Base-by-base conservation (phyloP, 345 rosid species). In the Zanthoxylum bungeanum region DNA sequence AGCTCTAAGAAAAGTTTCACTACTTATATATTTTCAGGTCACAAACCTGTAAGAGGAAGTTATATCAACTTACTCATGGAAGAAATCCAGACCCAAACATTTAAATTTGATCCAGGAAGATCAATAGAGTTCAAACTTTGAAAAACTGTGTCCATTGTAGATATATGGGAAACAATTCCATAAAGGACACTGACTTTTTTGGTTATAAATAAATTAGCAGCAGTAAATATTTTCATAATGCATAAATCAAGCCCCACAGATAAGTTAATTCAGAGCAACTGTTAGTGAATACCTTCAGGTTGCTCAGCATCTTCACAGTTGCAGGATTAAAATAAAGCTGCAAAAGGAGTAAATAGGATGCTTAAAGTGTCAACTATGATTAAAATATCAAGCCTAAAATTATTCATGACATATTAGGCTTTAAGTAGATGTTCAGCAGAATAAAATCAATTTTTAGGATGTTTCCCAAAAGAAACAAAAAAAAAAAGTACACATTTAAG, bases 271-370 rank as follows among this genome's bases (percentile, higher is more conserved):
- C 52, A 25, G 14, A 63, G 67, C 33, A 63, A 25, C 25, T 2
- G 28, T 27, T 16, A 37, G 34, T 12, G n/a, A 42, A 63, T 76
- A 85, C 89, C 89, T 85, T 85, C 69, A 85, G 71, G 71, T 85
- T 85, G 83, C 89, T 83, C 55, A 85, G 81, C 89, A 85, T 85
- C 83, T 85, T 85, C 79, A 85, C 89, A 10, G 89, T 85, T 7
- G 89, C 82, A 73, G 89, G 89, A 71, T 78, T 85, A 73, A 85
- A 85, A 74, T 85, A 85, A 59, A 85, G 79, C 89, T 85, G 83
- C 78, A 78, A 42, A 19, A 67, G 4, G 25, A 17, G 30, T 40
- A 47, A 52, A 72, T 12, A 52, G 14, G 37, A 62, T 46, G 51
- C 40, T 57, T 64, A 28, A 28, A 63, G 25, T 49, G 25, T 52